Conservation (phyloP, 805 yeast species). For the Wickerhamiella dianesei region DNA sequence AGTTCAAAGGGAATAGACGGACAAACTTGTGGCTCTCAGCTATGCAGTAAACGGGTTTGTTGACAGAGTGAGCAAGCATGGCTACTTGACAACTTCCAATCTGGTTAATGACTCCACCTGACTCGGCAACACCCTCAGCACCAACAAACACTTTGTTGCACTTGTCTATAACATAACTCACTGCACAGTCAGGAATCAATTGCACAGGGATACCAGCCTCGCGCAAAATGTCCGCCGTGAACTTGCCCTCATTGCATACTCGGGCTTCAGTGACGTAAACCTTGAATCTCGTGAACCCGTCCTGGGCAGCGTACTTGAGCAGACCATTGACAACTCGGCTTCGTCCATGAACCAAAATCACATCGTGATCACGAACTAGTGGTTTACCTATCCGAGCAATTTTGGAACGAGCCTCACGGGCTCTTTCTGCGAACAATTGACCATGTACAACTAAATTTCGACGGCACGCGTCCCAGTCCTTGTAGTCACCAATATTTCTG, state of each 20-base stretch:
- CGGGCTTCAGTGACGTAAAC: constrained; percentile 89
- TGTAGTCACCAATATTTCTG: constrained; percentile 66
- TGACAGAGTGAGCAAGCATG: constrained; percentile 75
- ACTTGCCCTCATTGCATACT: constrained; percentile 62
- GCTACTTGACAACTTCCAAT: constrained; percentile 92
- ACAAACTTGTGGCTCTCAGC: constrained; percentile 94
- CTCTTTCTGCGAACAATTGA: constrained; percentile 76
- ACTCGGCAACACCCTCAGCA: constrained; percentile 98
- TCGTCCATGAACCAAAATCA: constrained; percentile 72
- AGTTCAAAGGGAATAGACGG: constrained; percentile 85
- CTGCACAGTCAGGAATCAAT: constrained; percentile 82
- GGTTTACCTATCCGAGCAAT: constrained; percentile 81
- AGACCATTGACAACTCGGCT: constrained; percentile 81
- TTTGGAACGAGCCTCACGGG: constrained; percentile 75
- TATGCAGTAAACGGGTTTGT: constrained; percentile 87
- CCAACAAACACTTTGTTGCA: constrained; percentile 92
- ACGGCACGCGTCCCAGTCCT: constrained; percentile 92
- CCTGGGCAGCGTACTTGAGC: constrained; percentile 61
- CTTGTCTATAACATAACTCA: constrained; percentile 80
- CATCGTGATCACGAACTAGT: constrained; percentile 87
- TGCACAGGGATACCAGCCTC: constrained; percentile 72
- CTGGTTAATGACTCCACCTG: constrained; percentile 92
- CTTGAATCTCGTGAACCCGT: constrained; percentile 59
- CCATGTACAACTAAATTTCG: constrained; percentile 87
- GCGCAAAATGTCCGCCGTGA: constrained; percentile 55